These are phyloP conservation scores for Sisymbrium irio DNA, from an alignment of 345 rosid genomes.

Conservation along the genomic window DNA sequence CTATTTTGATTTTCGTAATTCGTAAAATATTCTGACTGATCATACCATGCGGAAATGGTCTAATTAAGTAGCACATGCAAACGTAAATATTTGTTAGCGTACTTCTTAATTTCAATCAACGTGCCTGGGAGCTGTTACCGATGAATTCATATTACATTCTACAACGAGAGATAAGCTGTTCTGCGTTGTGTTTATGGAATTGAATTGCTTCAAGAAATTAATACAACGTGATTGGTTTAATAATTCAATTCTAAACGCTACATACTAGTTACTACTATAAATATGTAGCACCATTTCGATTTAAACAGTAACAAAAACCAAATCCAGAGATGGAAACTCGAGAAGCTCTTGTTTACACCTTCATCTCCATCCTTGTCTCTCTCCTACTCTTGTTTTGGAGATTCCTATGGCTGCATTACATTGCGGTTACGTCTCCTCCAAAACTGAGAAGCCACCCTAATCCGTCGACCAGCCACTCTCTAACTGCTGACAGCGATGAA, in stretches of 20 bases:
- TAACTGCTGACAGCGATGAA: not conserved
- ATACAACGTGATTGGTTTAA: not conserved
- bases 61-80: not conserved
- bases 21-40: too few species aligned
- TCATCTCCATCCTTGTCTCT: conserved; percentile 5
- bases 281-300: not conserved
- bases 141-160: not conserved
- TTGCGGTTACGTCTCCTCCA: not conserved
- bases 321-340: not conserved
- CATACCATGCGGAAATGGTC: too few species aligned
- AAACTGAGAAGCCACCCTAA: not conserved
- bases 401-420: not conserved
- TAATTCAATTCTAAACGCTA: not conserved
- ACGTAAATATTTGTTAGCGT: not conserved
- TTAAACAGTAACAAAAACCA: not conserved
- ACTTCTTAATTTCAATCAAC: not conserved
- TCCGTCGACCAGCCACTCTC: not conserved
- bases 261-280: not conserved
- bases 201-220: not conserved
- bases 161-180: not conserved
- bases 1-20: too few species aligned
- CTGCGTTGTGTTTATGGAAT: not conserved
- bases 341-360: conserved; percentile 11
- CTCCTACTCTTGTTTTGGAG: conserved; percentile 7
- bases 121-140: not conserved